phyloP scores from a whole-genome alignment of 345 rosid genomes.

The Carallia pectinifolia region DNA sequence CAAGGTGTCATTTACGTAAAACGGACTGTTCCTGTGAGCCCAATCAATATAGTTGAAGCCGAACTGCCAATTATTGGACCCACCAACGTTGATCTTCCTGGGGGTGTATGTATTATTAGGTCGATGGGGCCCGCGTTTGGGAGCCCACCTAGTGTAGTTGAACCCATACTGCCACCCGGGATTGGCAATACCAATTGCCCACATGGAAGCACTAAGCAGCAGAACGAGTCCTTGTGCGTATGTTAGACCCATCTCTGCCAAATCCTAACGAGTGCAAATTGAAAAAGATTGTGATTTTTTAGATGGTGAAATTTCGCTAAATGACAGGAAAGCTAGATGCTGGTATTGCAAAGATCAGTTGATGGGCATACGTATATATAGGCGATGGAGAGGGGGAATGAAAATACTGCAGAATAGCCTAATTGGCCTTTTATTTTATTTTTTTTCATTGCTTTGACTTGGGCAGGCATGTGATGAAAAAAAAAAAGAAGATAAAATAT shows the following conservation, averaged over 20 bases:
- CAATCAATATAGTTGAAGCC: slow-evolving; percentile 60
- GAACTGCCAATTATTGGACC: slow-evolving; percentile 58
- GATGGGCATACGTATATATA: slow-evolving; percentile 7
- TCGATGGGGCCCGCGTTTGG: neutral
- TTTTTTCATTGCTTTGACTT: neutral
- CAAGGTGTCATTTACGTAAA: slow-evolving; percentile 56
- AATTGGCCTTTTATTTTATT: neutral
- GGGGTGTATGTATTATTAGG: slow-evolving; percentile 8
- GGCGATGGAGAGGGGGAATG: neutral
- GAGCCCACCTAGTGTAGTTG: slow-evolving; percentile 26
- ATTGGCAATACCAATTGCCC: slow-evolving; percentile 24
- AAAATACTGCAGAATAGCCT: slow-evolving; percentile 18
- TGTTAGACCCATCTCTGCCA: slow-evolving; percentile 17
- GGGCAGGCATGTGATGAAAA: slow-evolving; percentile 3
- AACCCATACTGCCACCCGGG: slow-evolving; percentile 30
- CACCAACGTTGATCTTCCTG: slow-evolving; percentile 57
- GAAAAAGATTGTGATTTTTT: neutral
- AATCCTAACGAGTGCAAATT: neutral
- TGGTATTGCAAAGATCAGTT: neutral
- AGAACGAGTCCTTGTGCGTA: slow-evolving; percentile 9
- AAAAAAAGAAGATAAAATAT: neutral
- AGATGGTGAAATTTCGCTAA: neutral
- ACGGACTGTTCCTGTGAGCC: slow-evolving; percentile 60
- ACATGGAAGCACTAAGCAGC: slow-evolving; percentile 16
- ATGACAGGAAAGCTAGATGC: neutral